Base-by-base conservation (phyloP, 257 asterid genomes). In the Plantago ovata region DNA sequence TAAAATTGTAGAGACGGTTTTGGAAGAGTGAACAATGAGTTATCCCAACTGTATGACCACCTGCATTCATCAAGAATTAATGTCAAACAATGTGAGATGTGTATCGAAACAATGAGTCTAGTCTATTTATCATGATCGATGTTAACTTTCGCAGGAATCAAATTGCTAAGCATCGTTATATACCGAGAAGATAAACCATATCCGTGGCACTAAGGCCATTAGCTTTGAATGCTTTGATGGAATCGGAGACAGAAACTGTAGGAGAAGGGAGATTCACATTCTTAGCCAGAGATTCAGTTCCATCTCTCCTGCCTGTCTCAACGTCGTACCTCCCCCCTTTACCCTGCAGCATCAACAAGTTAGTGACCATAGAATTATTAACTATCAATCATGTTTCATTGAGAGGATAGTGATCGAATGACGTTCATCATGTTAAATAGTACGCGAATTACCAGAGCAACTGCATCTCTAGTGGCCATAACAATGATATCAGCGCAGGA, bases 21-120 rank as follows among this genome's bases (percentile, higher is more conserved):
- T 21, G 48, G 61, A 86, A 16, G 60, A 77, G 36, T 11, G 90
- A 71, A 56, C 91, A 87, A 16, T 74, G 90, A 7, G 94, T 33
- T 0, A 66, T 3, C 13, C 95, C 95, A 2, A 86, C 83, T 0
- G 88, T 84, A 69, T 84, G 94, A 0, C 81, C 95, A 19, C 95
- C 91, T 81, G 62, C 46, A 47, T 61, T 13, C 28, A 11, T n/a
- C 10, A 9, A 21, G 21, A 43, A 28, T 3, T 58, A 14, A 50
- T 2, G 5, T 18, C 55, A 24, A 24, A 12, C 44, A 39, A 2
- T 24, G 5, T 44, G 0, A 23, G 9, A 24, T 24, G 7, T n/a
- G 10, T 13, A 56, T 16, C 4, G 38, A 39, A 9, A 39, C 44
- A 39, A 4, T 38, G 8, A 4, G 8, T 38, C 41, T n/a, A n/a